Conservation (phyloP, 352 stramenopile genomes). For the Phytophthora citrophthora region DNA sequence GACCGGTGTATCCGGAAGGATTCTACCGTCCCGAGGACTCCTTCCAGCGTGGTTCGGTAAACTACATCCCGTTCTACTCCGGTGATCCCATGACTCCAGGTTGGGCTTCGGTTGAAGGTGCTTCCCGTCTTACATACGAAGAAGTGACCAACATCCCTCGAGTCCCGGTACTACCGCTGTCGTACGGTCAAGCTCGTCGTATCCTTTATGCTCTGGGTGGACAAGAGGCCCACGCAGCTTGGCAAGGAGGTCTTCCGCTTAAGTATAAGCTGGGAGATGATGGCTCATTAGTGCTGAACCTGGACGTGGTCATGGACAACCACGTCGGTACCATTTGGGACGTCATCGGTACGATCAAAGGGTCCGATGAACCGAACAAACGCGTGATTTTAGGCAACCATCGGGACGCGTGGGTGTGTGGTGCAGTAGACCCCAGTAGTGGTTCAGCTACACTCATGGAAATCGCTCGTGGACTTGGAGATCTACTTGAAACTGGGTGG, state of each 20-base stretch:
- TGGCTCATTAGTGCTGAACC: constrained; percentile 45
- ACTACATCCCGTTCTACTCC: constrained; percentile 70
- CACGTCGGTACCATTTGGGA: constrained; percentile 64
- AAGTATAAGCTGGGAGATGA: constrained; percentile 77
- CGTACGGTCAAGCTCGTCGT: constrained; percentile 73
- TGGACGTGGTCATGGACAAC: constrained; percentile 82
- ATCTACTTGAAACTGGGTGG: constrained; percentile 57
- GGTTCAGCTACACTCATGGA: constrained; percentile 69
- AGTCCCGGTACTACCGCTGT: constrained; percentile 50
- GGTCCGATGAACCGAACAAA: constrained; percentile 48
- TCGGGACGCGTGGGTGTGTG: constrained; percentile 82
- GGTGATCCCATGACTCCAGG: constrained; percentile 71
- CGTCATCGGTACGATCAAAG: constrained; percentile 58
- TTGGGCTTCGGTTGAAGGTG: constrained; percentile 41
- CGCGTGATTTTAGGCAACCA: constrained; percentile 75
- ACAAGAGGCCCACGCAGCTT: constrained; percentile 47
- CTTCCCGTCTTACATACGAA: constrained; percentile 39
- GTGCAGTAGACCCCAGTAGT: constrained; percentile 70
- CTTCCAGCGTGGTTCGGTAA: constrained; percentile 84
- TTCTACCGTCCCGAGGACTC: constrained; percentile 41
- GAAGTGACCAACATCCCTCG: constrained; percentile 40
- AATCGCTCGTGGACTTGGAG: constrained; percentile 58
- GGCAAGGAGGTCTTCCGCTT: constrained; percentile 62
- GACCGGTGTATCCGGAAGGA: constrained; percentile 39
- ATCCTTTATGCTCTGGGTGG: constrained; percentile 71